Evolutionary conservation across 2,329 filamentous ascomycete genomes (phyloP).

Genomic region (Paraphaeosphaeria sporulosa): DNA sequence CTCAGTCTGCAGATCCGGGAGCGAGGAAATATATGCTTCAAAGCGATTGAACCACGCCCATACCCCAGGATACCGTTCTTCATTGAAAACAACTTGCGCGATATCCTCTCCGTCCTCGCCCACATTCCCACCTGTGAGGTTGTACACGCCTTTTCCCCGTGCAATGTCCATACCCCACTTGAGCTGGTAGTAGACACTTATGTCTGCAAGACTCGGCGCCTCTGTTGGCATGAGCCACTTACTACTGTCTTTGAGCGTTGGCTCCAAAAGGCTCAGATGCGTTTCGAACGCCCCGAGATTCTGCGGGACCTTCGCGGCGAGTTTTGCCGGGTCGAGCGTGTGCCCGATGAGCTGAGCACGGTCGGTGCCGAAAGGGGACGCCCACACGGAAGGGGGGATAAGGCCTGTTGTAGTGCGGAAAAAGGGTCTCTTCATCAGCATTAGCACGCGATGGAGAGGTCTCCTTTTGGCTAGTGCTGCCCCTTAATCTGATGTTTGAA

Average conservation of each 20-base stretch:
- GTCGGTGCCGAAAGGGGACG: slow-evolving; percentile 49
- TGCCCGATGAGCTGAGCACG: slow-evolving; percentile 51
- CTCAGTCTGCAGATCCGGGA: slow-evolving; percentile 37
- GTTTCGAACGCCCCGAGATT: slow-evolving; percentile 49
- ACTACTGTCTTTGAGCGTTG: slow-evolving; percentile 31
- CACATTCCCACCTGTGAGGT: slow-evolving; percentile 47
- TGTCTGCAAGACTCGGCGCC: slow-evolving; percentile 46
- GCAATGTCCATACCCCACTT: slow-evolving; percentile 51
- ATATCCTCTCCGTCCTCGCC: slow-evolving; percentile 29
- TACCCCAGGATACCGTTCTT: slow-evolving; percentile 46
- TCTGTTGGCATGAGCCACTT: slow-evolving; percentile 47
- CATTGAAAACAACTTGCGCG: slow-evolving; percentile 45
- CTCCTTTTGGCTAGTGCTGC: too few species aligned
- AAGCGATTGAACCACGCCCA: slow-evolving; percentile 48
- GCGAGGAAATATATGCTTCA: slow-evolving; percentile 37
- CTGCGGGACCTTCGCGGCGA: slow-evolving; percentile 49
- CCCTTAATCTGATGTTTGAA: neutral
- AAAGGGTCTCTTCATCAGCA: slow-evolving; percentile 36
- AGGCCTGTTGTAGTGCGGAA: slow-evolving; percentile 52
- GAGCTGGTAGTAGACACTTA: slow-evolving; percentile 50
- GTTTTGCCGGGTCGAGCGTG: slow-evolving; percentile 45
- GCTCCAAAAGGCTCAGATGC: slow-evolving; percentile 49
- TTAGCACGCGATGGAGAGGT: neutral
- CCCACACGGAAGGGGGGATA: slow-evolving; percentile 51
- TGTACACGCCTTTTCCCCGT: slow-evolving; percentile 41